Evolutionary conservation across 768 basidiomycete genomes (phyloP).

Genomic region (Lactifluus volemus): DNA sequence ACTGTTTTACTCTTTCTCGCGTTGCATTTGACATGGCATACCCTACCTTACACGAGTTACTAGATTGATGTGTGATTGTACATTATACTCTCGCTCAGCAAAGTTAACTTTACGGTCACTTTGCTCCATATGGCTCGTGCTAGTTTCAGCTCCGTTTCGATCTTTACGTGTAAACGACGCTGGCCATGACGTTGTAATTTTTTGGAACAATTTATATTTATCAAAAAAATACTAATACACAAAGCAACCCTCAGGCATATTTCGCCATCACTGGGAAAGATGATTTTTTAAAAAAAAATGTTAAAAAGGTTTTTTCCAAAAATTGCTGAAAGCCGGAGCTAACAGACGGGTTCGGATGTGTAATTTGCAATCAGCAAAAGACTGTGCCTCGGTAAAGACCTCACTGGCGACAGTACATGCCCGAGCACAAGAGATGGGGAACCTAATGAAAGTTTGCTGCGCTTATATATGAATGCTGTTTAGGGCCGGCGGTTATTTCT

Average conservation of each 20-base stretch:
- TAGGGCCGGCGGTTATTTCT: slow-evolving; percentile 13
- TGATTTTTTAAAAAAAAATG: not conserved
- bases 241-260: not conserved
- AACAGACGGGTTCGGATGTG: slow-evolving; percentile 91
- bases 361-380: slow-evolving; percentile 97
- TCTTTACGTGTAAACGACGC: too few relatives aligned
- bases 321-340: slow-evolving; percentile 87
- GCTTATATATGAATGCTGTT: slow-evolving; percentile 28
- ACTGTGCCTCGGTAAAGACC: slow-evolving; percentile 93
- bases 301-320: slow-evolving; percentile 47
- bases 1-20: not conserved
- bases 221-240: not conserved
- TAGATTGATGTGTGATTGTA: not conserved
- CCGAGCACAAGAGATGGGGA: slow-evolving; percentile 69
- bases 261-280: slow-evolving; percentile 8
- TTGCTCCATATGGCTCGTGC: too few relatives aligned
- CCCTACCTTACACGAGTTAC: not conserved
- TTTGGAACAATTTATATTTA: not conserved
- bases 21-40: slow-evolving; percentile 8
- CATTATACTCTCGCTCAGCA: not conserved
- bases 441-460: not conserved
- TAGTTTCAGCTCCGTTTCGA: too few relatives aligned
- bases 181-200: not conserved
- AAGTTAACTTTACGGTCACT: too few relatives aligned
- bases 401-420: slow-evolving; percentile 94